These are phyloP conservation scores for Bolboschoenus planiculmis DNA, from an alignment of 176 grass and related monocot species.

Conservation along the genomic window DNA sequence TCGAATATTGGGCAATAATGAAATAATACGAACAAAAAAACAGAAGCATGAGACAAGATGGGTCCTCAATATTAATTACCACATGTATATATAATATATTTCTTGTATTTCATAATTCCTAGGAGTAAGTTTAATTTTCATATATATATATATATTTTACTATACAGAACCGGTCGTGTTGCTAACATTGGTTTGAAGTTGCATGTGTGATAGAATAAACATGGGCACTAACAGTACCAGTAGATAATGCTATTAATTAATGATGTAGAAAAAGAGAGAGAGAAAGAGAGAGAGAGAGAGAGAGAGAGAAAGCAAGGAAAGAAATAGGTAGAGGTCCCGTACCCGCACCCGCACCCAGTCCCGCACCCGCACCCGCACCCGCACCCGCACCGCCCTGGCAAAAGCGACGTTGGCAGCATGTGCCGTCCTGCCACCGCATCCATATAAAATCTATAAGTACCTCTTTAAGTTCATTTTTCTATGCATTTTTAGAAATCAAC, in stretches of 20 bases:
- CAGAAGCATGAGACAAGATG: background rate
- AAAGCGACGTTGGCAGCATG: background rate
- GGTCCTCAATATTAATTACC: background rate
- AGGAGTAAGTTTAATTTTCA: background rate
- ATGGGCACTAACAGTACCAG: too few species aligned
- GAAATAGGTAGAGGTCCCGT: background rate
- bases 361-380: too few species aligned
- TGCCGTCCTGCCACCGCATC: slow-evolving; percentile 5
- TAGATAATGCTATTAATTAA: too few species aligned
- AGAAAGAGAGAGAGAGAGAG: too few species aligned
- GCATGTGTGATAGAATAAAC: too few species aligned
- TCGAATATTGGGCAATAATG: background rate
- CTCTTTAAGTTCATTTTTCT: background rate
- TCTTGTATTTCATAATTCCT: background rate
- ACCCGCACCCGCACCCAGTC: too few species aligned
- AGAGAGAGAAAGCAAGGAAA: background rate
- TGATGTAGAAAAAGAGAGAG: too few species aligned
- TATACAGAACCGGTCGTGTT: background rate
- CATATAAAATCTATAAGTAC: background rate
- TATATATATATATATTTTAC: background rate
- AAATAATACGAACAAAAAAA: background rate
- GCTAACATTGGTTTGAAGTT: too few species aligned
- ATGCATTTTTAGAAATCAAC: background rate
- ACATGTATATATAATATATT: background rate
- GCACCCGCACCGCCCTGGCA: background rate